phyloP scores from a whole-genome alignment of 2,329 filamentous ascomycete genomes.

The Ophiostoma fasciatum region DNA sequence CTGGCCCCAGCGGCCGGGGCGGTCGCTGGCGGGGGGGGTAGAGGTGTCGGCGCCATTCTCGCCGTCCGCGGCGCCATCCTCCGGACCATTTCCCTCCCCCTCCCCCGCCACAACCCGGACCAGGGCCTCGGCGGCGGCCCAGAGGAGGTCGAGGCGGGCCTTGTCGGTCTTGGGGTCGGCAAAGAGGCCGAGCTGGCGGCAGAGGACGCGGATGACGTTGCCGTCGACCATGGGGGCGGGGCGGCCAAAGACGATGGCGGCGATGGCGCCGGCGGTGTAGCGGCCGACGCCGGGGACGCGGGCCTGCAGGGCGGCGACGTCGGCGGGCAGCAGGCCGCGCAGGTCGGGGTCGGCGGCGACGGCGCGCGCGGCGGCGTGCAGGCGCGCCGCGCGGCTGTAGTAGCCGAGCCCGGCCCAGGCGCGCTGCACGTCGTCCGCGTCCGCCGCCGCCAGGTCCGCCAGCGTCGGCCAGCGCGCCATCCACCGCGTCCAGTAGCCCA shows the following conservation, averaged over 20 bases:
- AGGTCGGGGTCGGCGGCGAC: conserved; percentile 28
- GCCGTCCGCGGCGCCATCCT: conserved; percentile 7
- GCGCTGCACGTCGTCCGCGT: conserved; percentile 38
- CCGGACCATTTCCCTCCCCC: conserved; percentile 11
- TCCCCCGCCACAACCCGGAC: conserved; percentile 35
- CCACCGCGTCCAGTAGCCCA: conserved; percentile 50
- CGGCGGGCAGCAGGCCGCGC: conserved; percentile 34
- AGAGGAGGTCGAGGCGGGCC: conserved; percentile 35
- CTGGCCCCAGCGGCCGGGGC: conserved; percentile 48
- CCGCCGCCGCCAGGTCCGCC: conserved; percentile 36
- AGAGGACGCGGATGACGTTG: conserved; percentile 46
- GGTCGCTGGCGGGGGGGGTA: conserved; percentile 23
- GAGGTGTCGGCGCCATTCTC: conserved; percentile 7
- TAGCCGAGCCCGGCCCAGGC: conserved; percentile 49
- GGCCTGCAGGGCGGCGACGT: conserved; percentile 29
- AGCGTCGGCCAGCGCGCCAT: conserved; percentile 46
- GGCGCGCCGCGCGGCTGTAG: conserved; percentile 47
- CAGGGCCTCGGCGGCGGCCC: conserved; percentile 41
- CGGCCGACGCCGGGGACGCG: conserved; percentile 44
- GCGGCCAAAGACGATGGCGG: conserved; percentile 46
- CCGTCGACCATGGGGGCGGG: conserved; percentile 48
- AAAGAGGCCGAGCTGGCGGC: conserved; percentile 41
- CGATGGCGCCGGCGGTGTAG: conserved; percentile 48
- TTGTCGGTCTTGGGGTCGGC: conserved; percentile 43
- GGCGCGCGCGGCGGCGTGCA: conserved; percentile 39